Conservation (phyloP, 768 basidiomycete species). For the Termitomyces sp. region DNA sequence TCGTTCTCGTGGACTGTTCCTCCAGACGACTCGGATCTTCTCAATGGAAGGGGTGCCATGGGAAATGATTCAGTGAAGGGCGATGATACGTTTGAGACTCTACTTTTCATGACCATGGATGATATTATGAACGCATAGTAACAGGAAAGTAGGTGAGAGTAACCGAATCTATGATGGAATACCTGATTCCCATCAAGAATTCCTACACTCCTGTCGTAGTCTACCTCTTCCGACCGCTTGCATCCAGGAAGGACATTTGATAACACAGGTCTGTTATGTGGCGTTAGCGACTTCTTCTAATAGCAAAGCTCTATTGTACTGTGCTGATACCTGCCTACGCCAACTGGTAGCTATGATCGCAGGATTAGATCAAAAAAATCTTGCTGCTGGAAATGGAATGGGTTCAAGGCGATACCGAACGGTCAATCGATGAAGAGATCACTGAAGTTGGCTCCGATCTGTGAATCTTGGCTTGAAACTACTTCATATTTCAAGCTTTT, state of each 20-base stretch:
- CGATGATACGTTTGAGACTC: slow-evolving; percentile 71
- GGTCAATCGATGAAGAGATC: not conserved
- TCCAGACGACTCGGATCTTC: slow-evolving; percentile 45
- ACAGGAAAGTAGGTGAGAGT: not conserved
- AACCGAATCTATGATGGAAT: too few relatives aligned
- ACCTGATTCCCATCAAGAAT: slow-evolving; percentile 54
- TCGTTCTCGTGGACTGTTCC: slow-evolving; percentile 60
- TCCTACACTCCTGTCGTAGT: slow-evolving; percentile 51
- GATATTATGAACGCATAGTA: slow-evolving; percentile 7
- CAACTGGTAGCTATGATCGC: too few relatives aligned
- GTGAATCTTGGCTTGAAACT: slow-evolving; percentile 41
- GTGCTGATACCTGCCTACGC: too few relatives aligned
- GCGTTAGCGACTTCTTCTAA: slow-evolving; percentile 37
- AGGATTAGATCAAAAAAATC: too few relatives aligned
- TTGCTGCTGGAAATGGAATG: slow-evolving; percentile 37
- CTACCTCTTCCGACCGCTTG: slow-evolving; percentile 32
- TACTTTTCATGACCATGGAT: slow-evolving; percentile 47
- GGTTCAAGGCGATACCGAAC: slow-evolving; percentile 43
- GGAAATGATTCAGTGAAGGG: slow-evolving; percentile 40
- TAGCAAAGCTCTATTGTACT: slow-evolving; percentile 27
- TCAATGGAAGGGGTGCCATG: slow-evolving; percentile 52
- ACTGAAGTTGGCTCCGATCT: slow-evolving; percentile 36
- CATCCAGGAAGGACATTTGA: slow-evolving; percentile 56
- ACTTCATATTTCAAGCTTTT: slow-evolving; percentile 46
- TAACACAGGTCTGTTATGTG: slow-evolving; percentile 27